Conservation (phyloP, 495 filamentous ascomycete genomes). For the Amniculicola lignicola region DNA sequence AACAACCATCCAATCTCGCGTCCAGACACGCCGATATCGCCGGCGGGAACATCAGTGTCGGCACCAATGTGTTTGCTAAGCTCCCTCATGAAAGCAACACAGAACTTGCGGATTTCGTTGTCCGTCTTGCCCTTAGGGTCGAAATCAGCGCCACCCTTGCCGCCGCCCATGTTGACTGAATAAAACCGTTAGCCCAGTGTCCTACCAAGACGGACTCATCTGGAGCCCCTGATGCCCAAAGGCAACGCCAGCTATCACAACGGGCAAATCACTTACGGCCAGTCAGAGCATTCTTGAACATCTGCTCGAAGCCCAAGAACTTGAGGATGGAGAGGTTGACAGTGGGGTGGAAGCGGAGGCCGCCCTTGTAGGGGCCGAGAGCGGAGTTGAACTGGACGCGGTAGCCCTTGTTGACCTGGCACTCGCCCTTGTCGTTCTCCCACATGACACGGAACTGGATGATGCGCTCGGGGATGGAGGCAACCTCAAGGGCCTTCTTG, state of each 20-base stretch:
- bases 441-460: conserved; percentile 97
- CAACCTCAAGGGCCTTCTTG: conserved; percentile 81
- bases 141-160: conserved; percentile 98
- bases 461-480: conserved; percentile 88
- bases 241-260: too few species aligned
- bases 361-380: conserved; percentile 97
- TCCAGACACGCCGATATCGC: conserved; percentile 87
- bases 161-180: conserved; percentile 92
- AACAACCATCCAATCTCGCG: conserved; percentile 95
- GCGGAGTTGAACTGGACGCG: conserved; percentile 99
- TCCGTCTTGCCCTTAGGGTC: conserved; percentile 99
- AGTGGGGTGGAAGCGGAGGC: conserved; percentile 89
- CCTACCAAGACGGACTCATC: too few species aligned
- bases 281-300: conserved; percentile 99
- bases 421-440: conserved; percentile 86
- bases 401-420: conserved; percentile 94
- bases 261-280: conserved; percentile 89
- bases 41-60: conserved; percentile 91
- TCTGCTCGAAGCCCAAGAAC: conserved; percentile 99
- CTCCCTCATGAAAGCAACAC: conserved; percentile 92
- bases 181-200: conserved; percentile 1
- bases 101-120: conserved; percentile 97
- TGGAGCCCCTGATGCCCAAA: too few species aligned
- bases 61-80: conserved; percentile 93
- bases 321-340: conserved; percentile 98